phyloP scores from a whole-genome alignment of 306 rosid species.

The Vicia faba region DNA sequence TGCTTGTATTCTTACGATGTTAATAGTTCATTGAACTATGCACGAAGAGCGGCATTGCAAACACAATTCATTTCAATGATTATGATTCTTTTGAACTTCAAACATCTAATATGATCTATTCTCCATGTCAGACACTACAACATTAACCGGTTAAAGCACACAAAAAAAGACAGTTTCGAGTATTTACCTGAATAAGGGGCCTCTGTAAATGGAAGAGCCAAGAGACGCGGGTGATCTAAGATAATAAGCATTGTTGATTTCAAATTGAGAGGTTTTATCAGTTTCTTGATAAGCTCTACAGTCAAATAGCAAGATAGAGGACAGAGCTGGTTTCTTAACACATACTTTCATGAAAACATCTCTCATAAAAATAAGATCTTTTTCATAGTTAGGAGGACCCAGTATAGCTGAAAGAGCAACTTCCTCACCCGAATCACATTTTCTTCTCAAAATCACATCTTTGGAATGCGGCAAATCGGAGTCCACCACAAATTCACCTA shows the following conservation, averaged over 20 bases:
- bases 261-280: slow-evolving; percentile 44
- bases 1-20: slow-evolving; percentile 3
- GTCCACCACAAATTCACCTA: slow-evolving; percentile 65
- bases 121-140: not conserved
- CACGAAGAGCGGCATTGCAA: slow-evolving; percentile 60
- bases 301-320: slow-evolving; percentile 72
- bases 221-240: slow-evolving; percentile 44
- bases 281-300: slow-evolving; percentile 48
- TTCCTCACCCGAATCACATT: slow-evolving; percentile 66
- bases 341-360: slow-evolving; percentile 73
- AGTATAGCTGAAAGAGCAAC: slow-evolving; percentile 69
- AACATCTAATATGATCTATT: slow-evolving; percentile 39
- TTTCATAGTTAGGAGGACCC: slow-evolving; percentile 47
- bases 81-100: slow-evolving; percentile 58
- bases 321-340: slow-evolving; percentile 62
- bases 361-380: slow-evolving; percentile 46
- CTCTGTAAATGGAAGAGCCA: slow-evolving; percentile 42
- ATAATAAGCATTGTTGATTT: slow-evolving; percentile 53
- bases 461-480: slow-evolving; percentile 54
- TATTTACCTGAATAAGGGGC: slow-evolving; percentile 47
- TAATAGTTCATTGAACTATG: slow-evolving; percentile 24
- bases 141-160: not conserved
- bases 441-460: slow-evolving; percentile 69
- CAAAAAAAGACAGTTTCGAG: not conserved
- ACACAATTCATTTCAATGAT: slow-evolving; percentile 57